These are phyloP conservation scores for Phragmites australis DNA, from an alignment of 176 grass and related monocot species.

Conservation along the genomic window DNA sequence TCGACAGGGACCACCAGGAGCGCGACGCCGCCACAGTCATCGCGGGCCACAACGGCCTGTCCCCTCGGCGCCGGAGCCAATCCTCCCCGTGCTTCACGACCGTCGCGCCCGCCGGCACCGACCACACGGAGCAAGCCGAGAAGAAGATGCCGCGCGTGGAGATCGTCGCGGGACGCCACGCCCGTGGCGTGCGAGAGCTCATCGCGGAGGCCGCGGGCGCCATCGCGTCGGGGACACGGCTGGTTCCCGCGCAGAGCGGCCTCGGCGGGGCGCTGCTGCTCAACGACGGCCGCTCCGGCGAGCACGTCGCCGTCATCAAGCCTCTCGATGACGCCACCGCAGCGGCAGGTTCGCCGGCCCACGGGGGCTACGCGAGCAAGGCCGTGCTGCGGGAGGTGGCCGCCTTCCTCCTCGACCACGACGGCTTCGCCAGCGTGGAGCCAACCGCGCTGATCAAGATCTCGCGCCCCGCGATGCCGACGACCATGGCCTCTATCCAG, in stretches of 20 bases:
- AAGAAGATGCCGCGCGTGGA: slow-evolving; percentile 56
- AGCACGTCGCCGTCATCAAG: slow-evolving; percentile 83
- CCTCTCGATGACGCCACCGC: slow-evolving; percentile 41
- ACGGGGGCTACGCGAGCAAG: slow-evolving; percentile 28
- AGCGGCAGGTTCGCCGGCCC: neutral
- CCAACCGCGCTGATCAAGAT: slow-evolving; percentile 77
- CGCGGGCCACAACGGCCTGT: slow-evolving; percentile 35
- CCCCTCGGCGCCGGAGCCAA: slow-evolving; percentile 50
- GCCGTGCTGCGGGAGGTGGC: slow-evolving; percentile 78
- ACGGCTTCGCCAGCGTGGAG: slow-evolving; percentile 68
- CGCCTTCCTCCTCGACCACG: slow-evolving; percentile 87
- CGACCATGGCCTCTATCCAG: slow-evolving; percentile 71
- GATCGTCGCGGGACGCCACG: slow-evolving; percentile 47
- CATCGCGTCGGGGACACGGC: slow-evolving; percentile 57
- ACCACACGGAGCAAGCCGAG: neutral
- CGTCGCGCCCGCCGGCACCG: slow-evolving; percentile 11
- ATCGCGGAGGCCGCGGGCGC: slow-evolving; percentile 65
- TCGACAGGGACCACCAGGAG: slow-evolving; percentile 37
- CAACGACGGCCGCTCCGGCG: slow-evolving; percentile 47
- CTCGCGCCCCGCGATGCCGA: slow-evolving; percentile 40
- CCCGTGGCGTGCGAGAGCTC: slow-evolving; percentile 57
- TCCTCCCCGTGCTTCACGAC: slow-evolving; percentile 66
- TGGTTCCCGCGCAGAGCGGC: slow-evolving; percentile 50
- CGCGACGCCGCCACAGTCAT: neutral
- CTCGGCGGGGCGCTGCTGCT: slow-evolving; percentile 63